Base-by-base conservation (phyloP, 768 basidiomycete genomes). In the Boletus reticulatus region DNA sequence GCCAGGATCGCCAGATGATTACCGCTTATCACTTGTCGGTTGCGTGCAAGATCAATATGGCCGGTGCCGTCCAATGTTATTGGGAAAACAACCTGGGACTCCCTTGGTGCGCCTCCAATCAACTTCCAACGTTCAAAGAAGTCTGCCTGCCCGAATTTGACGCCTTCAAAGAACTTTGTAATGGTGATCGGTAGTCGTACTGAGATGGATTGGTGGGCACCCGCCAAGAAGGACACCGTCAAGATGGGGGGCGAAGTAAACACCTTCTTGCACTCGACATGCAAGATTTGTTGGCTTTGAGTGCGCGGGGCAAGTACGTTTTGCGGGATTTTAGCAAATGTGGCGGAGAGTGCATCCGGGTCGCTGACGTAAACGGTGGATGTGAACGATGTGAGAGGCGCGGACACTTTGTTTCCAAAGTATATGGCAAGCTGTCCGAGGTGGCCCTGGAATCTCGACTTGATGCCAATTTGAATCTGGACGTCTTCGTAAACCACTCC, bases 41-140 rank as follows among this genome's bases (percentile, higher is more conserved):
- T 80, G 67, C 82, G 88, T 13, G 76, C 77, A 11, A 88, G 63
- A 67, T 98, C 91, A 42, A 98, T 76, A 55, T 89, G 84, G 11
- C 91, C 92, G 10, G 75, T 68, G 16, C 75, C 75, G 43, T 82
- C 84, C 22, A 97, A 75, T 32, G 75, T 69, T 55, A 98, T 86
- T 0, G 93, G 87, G 72, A 97, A 97, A 52, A 99, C 80, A 45
- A 74, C 71, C 69, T 99, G 97, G 27, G 89, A 84, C 75, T 99
- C 97, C 48, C 95, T 83, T 29, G 97, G 97, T 13, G 93, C 79
- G 1, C 97, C 97, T 8, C 97, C 97, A 49, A 98, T 98, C 62
- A 97, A 75, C 72, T 94, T 95, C 97, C 97, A 99, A 49, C 97
- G 79, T 71, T 98, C 95, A 73, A 98, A 99, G 80, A 98, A 99